Evolutionary conservation across 331 rosid species (phyloP), one percentile per base, ranked within the genome.

Genomic region (Saraca asoca): DNA sequence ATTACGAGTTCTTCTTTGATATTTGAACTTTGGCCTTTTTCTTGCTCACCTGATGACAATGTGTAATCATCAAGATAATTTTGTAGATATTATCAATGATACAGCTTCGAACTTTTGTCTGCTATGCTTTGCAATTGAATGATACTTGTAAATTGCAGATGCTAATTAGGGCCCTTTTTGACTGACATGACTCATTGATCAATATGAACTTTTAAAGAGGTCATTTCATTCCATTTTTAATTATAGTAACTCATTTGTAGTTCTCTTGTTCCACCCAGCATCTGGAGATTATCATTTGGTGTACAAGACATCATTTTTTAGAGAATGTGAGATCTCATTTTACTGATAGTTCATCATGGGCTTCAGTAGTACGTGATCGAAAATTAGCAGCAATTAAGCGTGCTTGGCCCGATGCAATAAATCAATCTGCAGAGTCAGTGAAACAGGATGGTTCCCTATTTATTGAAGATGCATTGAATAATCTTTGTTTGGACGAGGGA

Each of bases 241-340:
- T 56, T 67, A 43, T 11, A 50, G 29, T 58, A 50, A 64, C 66
- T 74, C 52, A 46, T 62, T 18, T 46, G 52, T 65, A 46, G 6
- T 70, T 62, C 35, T 55, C 33, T 59, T 39, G 39, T 71, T 68
- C 59, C 68, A 15, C 61, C 14, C 95, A 95, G 99, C 99, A 95
- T 80, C 61, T 90, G 96, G 99, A 91, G 83, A 77, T 87, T 54
- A 82, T 90, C 85, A 81, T 88, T 62, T 95, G 97, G 96, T 90
- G 95, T 66, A 66, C 76, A 66, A 70, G 91, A 57, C 96, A 90
- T 80, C 71, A 83, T 17, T 95, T 88, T 78, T 83, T 95, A 78
- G 91, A 81, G 80, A 72, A 72, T 46, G 75, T 88, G 68, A 78
- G 73, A 66, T 86, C 88, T 59, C 70, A 81, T 45, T 75, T 80